Percentiles rank a stretch among this genome's conserved stretches.
Conservation (phyloP, 345 rosid genomes). For the Carallia pectinifolia region DNA sequence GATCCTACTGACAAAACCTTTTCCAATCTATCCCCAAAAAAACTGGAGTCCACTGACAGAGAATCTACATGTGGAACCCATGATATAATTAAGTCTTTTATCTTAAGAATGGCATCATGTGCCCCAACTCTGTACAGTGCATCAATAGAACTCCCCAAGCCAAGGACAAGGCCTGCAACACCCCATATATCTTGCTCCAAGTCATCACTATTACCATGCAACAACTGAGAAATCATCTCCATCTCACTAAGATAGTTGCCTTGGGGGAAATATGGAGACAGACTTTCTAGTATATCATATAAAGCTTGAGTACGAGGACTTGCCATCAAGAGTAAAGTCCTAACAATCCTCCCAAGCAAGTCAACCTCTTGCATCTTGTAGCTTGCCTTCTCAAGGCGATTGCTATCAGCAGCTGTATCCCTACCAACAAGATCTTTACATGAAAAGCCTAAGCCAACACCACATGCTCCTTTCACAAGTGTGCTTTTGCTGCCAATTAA, state of each 20-base stretch:
- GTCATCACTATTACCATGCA: conserved; percentile 46
- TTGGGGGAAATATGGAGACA: conserved; percentile 43
- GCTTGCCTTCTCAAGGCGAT: conserved; percentile 45
- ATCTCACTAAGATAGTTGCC: conserved; percentile 27
- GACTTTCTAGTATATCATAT: conserved; percentile 44
- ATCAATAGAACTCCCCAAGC: conserved; percentile 70
- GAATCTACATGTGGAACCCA: conserved; percentile 65
- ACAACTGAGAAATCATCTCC: conserved; percentile 36
- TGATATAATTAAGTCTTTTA: conserved; percentile 72
- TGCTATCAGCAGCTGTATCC: conserved; percentile 42
- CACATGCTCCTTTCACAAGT: conserved; percentile 93
- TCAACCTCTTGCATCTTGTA: conserved; percentile 56
- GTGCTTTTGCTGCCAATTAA: conserved; percentile 72
- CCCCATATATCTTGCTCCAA: conserved; percentile 93
- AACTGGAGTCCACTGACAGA: conserved; percentile 32
- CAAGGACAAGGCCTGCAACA: conserved; percentile 81
- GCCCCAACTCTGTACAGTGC: conserved; percentile 77
- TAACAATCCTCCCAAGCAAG: conserved; percentile 59
- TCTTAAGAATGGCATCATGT: conserved; percentile 56
- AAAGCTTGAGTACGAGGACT: conserved; percentile 45
- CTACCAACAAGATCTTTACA: conserved; percentile 75
- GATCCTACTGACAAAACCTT: conserved; percentile 67
- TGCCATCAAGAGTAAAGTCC: conserved; percentile 47
- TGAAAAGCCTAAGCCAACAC: conserved; percentile 80
- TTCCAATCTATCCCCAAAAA: conserved; percentile 38